Percentiles rank a stretch among this genome's conserved stretches.
These are phyloP conservation scores for Hygrophila difformis DNA, from an alignment of 257 asterid genomes.

Conservation along the genomic window DNA sequence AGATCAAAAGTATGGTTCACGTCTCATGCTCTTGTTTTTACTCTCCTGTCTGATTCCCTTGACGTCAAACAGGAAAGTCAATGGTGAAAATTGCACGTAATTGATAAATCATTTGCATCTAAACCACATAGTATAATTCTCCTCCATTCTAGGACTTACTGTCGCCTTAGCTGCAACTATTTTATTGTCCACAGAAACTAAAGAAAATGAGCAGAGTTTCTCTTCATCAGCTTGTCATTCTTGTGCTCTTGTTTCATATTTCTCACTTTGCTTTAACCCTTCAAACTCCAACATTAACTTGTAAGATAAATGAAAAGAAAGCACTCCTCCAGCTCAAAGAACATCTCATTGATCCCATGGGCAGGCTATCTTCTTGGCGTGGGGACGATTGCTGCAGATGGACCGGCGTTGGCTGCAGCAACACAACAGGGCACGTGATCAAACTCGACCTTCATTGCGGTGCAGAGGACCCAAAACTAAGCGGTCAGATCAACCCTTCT, in stretches of 20 bases:
- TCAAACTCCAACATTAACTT: neutral
- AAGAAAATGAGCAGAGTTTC: neutral
- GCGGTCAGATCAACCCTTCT: constrained; percentile 26
- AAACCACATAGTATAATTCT: no score
- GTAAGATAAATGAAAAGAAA: constrained; percentile 21
- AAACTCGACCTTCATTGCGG: constrained; percentile 18
- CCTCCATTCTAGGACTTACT: no score
- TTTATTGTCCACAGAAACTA: no score
- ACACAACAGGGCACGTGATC: constrained; percentile 19
- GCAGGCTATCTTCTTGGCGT: constrained; percentile 26
- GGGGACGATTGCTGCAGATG: constrained; percentile 29
- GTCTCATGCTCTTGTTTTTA: no score
- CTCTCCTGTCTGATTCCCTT: no score
- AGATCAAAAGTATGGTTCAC: no score
- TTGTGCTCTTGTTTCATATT: neutral
- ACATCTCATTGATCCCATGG: constrained; percentile 26
- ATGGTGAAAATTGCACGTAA: no score
- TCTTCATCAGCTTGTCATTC: neutral
- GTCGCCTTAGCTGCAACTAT: no score
- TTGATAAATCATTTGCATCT: no score
- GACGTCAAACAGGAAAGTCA: no score
- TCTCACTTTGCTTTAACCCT: constrained; percentile 7
- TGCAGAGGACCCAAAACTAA: neutral
- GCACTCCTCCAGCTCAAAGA: constrained; percentile 23
- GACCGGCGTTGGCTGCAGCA: constrained; percentile 27